phyloP scores from a whole-genome alignment of 129 eudicot genomes.

The Escallonia rubra region DNA sequence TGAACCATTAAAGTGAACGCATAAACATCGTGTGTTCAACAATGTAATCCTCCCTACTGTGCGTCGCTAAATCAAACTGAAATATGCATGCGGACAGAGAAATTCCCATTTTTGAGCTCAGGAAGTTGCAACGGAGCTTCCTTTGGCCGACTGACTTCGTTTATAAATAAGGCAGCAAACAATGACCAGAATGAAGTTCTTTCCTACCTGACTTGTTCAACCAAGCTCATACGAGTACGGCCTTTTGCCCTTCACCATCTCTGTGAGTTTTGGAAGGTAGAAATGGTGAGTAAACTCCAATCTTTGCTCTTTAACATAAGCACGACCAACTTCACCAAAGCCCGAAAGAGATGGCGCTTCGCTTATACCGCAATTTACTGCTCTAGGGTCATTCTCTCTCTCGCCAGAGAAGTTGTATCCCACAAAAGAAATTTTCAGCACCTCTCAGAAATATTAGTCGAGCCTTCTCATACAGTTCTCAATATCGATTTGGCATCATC shows the following conservation, averaged over 20 bases:
- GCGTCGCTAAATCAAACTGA: too few relatives aligned
- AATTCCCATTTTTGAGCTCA: background rate
- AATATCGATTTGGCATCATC: constrained; percentile 24
- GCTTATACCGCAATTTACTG: constrained; percentile 46
- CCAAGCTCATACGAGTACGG: background rate
- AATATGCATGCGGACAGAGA: too few relatives aligned
- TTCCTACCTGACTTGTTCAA: constrained; percentile 2
- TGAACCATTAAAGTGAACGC: too few relatives aligned
- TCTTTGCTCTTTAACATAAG: constrained; percentile 29
- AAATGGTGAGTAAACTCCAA: constrained; percentile 23
- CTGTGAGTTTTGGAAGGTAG: background rate
- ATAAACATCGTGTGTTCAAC: too few relatives aligned
- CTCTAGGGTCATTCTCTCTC: constrained; percentile 42
- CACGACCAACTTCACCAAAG: constrained; percentile 31
- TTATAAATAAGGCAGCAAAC: background rate
- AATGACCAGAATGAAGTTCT: background rate
- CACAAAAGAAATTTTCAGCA: constrained; percentile 11
- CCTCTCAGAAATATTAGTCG: constrained; percentile 3
- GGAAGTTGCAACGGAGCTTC: constrained; percentile 7
- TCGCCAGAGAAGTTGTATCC: constrained; percentile 22
- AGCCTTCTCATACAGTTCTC: constrained; percentile 34
- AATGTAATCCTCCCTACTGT: too few relatives aligned
- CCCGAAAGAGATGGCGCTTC: constrained; percentile 68
- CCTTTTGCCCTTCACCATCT: background rate
- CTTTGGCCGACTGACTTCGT: background rate